Base-by-base conservation (phyloP, 768 basidiomycete genomes). In the Asterophora lycoperdoides region DNA sequence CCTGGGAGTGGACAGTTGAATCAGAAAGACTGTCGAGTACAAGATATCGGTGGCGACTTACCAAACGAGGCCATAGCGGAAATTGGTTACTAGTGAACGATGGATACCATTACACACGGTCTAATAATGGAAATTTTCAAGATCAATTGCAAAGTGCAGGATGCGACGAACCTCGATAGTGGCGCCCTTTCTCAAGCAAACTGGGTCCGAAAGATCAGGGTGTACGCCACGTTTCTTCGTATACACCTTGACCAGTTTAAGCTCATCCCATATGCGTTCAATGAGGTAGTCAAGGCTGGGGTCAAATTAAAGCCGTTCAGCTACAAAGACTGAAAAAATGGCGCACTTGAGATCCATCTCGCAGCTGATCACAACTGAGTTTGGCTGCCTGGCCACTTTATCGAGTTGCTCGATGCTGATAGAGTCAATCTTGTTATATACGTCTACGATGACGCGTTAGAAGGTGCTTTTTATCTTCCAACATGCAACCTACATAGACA, bases 201-300 rank as follows among this genome's bases (percentile, higher is more conserved):
- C 82, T 19, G 96, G 96, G 66, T 99, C 96, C 1, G 75, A 68
- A 10, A 99, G 68, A 64, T 98, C 96, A 3, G 96, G 94, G 55
- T 88, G 89, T 26, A 77, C 89, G n/a, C 95, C 96, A 37, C 96
- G 78, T 65, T 94, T 94, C 70, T 99, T 99, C 2, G 96, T 99
- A 67, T 97, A 99, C 38, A 99, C 82, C 61, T 93, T 94, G 46
- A 87, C 86, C 6, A 91, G 76, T 44, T 76, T 72, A n/a, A 93
- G 76, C 50, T 87, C 80, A 23, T 83, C 84, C 86, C 86, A 90
- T 52, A 89, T 83, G 17, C 81, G 77, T 53, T 86, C 85, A 47
- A 89, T 78, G 32, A 90, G 74, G 60, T 88, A 81, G 60, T 81
- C 77, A 46, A 90, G 68, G 64, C 88, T 89, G 43, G 89, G 43